Percentiles rank a stretch among this genome's conserved stretches.
Evolutionary conservation across 202 grass and related monocot species (phyloP).

Genomic region (Elaeis oleifera): DNA sequence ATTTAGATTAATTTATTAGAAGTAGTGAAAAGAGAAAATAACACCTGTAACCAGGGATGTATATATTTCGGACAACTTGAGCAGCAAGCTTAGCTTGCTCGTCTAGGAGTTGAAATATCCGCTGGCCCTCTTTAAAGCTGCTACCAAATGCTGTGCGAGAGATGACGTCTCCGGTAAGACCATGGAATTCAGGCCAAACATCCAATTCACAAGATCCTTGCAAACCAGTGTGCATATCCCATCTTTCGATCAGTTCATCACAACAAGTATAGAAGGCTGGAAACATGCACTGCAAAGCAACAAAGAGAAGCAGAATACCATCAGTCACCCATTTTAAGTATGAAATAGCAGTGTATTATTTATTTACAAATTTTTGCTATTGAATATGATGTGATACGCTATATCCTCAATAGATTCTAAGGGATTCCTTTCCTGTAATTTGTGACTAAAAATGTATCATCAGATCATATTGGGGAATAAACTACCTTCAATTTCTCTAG

Average conservation of each 20-base stretch:
- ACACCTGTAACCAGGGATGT: constrained; percentile 55
- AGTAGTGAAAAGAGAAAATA: too few species aligned
- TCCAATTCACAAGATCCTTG: constrained; percentile 42
- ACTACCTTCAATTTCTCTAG: constrained; percentile 65
- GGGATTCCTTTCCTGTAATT: too few species aligned
- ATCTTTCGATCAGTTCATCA: constrained; percentile 42
- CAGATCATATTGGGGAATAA: not conserved
- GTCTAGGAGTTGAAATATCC: constrained; percentile 60
- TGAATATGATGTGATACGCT: too few species aligned
- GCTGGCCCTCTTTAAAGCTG: constrained; percentile 58
- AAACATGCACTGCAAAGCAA: constrained; percentile 39
- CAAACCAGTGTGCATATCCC: constrained; percentile 30
- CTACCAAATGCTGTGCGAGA: constrained; percentile 65
- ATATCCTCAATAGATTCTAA: too few species aligned
- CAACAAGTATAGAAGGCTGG: constrained; percentile 60
- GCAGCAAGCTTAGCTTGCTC: constrained; percentile 35
- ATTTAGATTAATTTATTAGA: too few species aligned
- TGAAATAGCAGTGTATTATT: too few species aligned
- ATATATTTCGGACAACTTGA: constrained; percentile 25
- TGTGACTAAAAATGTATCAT: not conserved
- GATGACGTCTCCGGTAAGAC: constrained; percentile 58
- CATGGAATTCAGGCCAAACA: constrained; percentile 56
- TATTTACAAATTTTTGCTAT: too few species aligned
- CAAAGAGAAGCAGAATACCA: too few species aligned
- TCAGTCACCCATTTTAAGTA: too few species aligned